These are phyloP conservation scores for Helminthosporium solani DNA, from an alignment of 2,329 filamentous ascomycete genomes.

Conservation along the genomic window DNA sequence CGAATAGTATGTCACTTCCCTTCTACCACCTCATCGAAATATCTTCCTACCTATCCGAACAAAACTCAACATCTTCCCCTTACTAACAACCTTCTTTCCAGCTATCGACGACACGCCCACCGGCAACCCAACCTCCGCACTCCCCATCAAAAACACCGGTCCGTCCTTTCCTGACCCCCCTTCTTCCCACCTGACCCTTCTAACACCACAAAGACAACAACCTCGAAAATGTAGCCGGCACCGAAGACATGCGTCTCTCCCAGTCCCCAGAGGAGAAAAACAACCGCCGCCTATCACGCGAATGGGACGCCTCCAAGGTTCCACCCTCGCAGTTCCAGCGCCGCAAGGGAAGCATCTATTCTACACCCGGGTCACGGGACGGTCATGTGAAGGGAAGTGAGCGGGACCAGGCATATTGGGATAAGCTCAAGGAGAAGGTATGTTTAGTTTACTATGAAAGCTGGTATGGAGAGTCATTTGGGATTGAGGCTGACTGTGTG, in stretches of 20 bases:
- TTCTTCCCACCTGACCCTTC: neutral
- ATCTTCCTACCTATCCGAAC: neutral
- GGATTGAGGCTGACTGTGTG: neutral
- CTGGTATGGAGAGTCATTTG: no score
- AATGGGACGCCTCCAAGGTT: slow-evolving; percentile 63
- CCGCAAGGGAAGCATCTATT: slow-evolving; percentile 67
- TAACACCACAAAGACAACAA: slow-evolving; percentile 18
- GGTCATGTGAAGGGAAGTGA: slow-evolving; percentile 58
- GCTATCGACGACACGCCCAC: slow-evolving; percentile 19
- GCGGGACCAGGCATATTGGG: slow-evolving; percentile 59
- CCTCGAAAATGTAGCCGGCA: slow-evolving; percentile 21
- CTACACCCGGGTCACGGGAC: slow-evolving; percentile 64
- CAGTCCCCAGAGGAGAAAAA: slow-evolving; percentile 10
- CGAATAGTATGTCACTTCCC: slow-evolving; percentile 12
- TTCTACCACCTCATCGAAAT: neutral
- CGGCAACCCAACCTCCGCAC: slow-evolving; percentile 15
- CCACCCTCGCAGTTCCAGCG: slow-evolving; percentile 69
- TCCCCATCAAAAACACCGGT: slow-evolving; percentile 22
- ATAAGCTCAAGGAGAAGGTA: slow-evolving; percentile 51
- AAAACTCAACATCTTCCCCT: neutral
- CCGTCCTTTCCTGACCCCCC: slow-evolving; percentile 11
- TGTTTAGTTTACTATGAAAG: neutral
- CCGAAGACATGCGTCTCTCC: slow-evolving; percentile 22
- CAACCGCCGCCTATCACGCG: slow-evolving; percentile 44
- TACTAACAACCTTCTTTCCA: slow-evolving; percentile 6